These are phyloP conservation scores for Colletotrichum ledebouriae DNA, from an alignment of 2,329 filamentous ascomycete genomes.

Conservation along the genomic window DNA sequence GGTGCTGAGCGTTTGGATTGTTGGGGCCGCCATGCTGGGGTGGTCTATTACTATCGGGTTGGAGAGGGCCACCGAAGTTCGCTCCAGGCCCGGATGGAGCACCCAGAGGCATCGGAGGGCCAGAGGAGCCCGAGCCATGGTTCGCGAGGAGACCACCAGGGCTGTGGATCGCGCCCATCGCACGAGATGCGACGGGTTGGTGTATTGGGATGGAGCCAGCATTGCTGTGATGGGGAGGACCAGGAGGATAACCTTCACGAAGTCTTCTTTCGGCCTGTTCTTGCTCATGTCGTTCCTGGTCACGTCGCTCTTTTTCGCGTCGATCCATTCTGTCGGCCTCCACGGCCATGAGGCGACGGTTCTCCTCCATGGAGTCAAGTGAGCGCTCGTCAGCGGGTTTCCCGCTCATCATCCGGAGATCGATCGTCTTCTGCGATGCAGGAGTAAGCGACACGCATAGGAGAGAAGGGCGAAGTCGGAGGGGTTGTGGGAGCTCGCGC, in stretches of 20 bases:
- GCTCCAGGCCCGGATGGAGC: slow-evolving; percentile 64
- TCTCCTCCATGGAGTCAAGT: slow-evolving; percentile 26
- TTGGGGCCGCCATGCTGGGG: slow-evolving; percentile 66
- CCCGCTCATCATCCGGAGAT: slow-evolving; percentile 43
- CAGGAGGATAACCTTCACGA: slow-evolving; percentile 74
- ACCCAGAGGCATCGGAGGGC: slow-evolving; percentile 65
- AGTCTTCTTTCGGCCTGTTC: slow-evolving; percentile 74
- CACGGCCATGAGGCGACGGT: slow-evolving; percentile 41
- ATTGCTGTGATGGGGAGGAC: slow-evolving; percentile 85
- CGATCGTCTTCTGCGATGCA: slow-evolving; percentile 29
- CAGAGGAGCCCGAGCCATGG: slow-evolving; percentile 73
- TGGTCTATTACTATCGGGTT: slow-evolving; percentile 64
- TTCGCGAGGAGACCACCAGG: slow-evolving; percentile 89
- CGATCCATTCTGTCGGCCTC: slow-evolving; percentile 62
- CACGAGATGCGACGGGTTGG: slow-evolving; percentile 89
- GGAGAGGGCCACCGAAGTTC: slow-evolving; percentile 68
- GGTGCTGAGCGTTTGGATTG: slow-evolving; percentile 61
- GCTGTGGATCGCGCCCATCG: slow-evolving; percentile 87
- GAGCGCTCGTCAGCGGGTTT: slow-evolving; percentile 41
- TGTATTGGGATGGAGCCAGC: slow-evolving; percentile 91
- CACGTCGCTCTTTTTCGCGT: slow-evolving; percentile 55
- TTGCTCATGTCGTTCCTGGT: slow-evolving; percentile 68
- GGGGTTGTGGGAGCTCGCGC: slow-evolving; percentile 25
- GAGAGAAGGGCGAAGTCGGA: background rate
- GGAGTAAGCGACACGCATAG: slow-evolving; percentile 15